phyloP scores from a whole-genome alignment of 108 stramenopile species.

The Cyclotella kingstonii region DNA sequence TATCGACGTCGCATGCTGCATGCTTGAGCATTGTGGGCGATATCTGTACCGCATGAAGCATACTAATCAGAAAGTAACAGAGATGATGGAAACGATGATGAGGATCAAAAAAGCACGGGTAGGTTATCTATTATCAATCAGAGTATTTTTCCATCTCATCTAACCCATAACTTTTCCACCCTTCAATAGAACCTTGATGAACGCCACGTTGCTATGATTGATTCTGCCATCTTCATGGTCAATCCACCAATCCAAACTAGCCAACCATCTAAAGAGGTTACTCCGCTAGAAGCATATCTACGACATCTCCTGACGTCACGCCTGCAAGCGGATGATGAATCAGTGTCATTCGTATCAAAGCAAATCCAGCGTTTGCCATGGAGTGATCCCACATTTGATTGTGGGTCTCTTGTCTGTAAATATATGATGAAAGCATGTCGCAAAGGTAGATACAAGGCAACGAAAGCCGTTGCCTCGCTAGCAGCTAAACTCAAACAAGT shows the following conservation, averaged over 20 bases:
- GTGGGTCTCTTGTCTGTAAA: conserved; percentile 65
- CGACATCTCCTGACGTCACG: conserved; percentile 68
- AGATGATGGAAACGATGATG: conserved; percentile 85
- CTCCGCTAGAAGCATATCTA: conserved; percentile 85
- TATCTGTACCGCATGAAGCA: conserved; percentile 81
- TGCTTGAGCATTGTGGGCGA: conserved; percentile 90
- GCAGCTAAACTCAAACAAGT: conserved; percentile 66
- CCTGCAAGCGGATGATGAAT: conserved; percentile 59
- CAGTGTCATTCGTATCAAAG: conserved; percentile 73
- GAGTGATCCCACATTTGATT: conserved; percentile 77
- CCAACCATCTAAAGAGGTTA: conserved; percentile 64
- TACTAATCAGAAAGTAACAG: conserved; percentile 64
- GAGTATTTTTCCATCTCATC: neutral
- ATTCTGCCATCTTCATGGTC: conserved; percentile 77
- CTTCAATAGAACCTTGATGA: conserved; percentile 69
- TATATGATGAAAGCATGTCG: conserved; percentile 88
- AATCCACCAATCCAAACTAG: conserved; percentile 64
- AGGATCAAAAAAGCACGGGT: conserved; percentile 84
- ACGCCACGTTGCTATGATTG: conserved; percentile 73
- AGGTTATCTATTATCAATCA: conserved; percentile 12
- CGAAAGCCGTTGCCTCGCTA: conserved; percentile 79
- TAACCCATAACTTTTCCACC: neutral
- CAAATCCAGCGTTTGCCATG: conserved; percentile 90
- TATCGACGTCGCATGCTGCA: conserved; percentile 84
- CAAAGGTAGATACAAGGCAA: conserved; percentile 76